phyloP scores from a whole-genome alignment of 2,329 filamentous ascomycete genomes.

The Aureobasidium sp. region DNA sequence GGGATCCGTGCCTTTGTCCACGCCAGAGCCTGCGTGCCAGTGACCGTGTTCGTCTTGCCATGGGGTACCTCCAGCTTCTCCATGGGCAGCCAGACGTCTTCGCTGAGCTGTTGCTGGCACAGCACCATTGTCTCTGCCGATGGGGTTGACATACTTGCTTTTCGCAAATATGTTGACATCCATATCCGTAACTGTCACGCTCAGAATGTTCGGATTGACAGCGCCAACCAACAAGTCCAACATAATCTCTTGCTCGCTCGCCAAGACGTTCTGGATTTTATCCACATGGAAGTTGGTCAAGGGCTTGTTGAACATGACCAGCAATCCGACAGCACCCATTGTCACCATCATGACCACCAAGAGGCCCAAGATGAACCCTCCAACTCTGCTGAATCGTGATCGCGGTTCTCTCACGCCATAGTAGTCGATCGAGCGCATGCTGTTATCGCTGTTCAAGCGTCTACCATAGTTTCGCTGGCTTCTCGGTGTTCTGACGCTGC shows the following conservation, averaged over 20 bases:
- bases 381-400: conserved; percentile 48
- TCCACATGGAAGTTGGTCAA: conserved; percentile 70
- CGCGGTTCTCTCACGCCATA: conserved; percentile 20
- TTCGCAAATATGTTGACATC: conserved; percentile 93
- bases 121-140: not conserved
- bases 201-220: conserved; percentile 86
- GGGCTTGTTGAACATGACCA: conserved; percentile 86
- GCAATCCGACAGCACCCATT: conserved; percentile 78
- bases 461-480: conserved; percentile 43
- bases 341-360: conserved; percentile 75
- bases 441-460: conserved; percentile 45
- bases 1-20: conserved; percentile 55
- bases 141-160: conserved; percentile 70
- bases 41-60: conserved; percentile 19
- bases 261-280: conserved; percentile 81
- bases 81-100: not conserved
- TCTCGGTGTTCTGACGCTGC: conserved; percentile 55
- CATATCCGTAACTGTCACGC: conserved; percentile 76
- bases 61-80: conserved; percentile 1
- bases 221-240: conserved; percentile 83
- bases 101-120: not conserved
- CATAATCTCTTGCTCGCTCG: conserved; percentile 92
- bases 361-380: conserved; percentile 79
- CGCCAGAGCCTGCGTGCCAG: conserved; percentile 23
- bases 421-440: conserved; percentile 42